Evolutionary conservation across 2,329 filamentous ascomycete genomes (phyloP).

Genomic region (Colletotrichum lini): DNA sequence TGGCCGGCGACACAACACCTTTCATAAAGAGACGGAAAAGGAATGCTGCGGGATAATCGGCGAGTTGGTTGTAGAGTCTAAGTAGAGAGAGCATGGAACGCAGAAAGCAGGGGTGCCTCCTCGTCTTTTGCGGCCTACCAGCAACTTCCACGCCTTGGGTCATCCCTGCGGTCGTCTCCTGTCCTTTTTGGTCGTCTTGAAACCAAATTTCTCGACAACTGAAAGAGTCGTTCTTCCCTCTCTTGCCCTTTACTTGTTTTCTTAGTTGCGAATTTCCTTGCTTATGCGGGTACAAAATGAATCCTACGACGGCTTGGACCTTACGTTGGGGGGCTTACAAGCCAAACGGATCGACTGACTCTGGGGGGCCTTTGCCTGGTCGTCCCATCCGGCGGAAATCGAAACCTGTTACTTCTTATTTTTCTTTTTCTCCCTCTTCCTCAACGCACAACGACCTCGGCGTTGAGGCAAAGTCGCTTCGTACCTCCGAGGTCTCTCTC

Average conservation of each 20-base stretch:
- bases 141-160: slow-evolving; percentile 5
- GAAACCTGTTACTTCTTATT: slow-evolving; percentile 18
- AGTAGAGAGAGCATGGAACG: background rate
- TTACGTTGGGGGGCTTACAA: slow-evolving; percentile 10
- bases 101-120: background rate
- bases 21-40: background rate
- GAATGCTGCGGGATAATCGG: background rate
- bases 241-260: background rate
- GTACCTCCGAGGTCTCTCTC: background rate
- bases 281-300: slow-evolving; percentile 22
- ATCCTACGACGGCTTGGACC: slow-evolving; percentile 23
- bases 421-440: background rate
- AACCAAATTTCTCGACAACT: too few species aligned
- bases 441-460: background rate
- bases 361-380: slow-evolving; percentile 10
- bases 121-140: background rate
- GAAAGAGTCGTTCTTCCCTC: too few species aligned
- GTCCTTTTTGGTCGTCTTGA: background rate
- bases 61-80: background rate
- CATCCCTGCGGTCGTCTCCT: slow-evolving; percentile 4
- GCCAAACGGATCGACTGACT: slow-evolving; percentile 31
- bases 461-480: background rate
- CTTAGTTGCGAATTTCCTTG: slow-evolving; percentile 2
- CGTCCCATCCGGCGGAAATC: slow-evolving; percentile 33
- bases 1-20: background rate